phyloP scores from a whole-genome alignment of 177 flowering plant species.

The Vitis hybrid region DNA sequence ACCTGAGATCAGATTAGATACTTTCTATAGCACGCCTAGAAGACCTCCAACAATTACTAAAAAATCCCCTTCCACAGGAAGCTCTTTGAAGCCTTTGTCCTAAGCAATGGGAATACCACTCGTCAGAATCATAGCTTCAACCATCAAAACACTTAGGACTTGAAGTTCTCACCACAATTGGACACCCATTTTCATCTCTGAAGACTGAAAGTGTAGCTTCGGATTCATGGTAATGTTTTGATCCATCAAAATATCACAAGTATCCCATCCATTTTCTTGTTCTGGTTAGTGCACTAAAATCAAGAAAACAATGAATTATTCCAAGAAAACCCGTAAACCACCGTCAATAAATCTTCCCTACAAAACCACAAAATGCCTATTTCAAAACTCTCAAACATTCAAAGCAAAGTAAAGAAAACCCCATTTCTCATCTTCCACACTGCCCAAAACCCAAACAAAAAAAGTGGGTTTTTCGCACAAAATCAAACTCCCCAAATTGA shows the following conservation, averaged over 20 bases:
- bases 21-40: no score
- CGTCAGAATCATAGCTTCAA: no score
- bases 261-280: background rate
- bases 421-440: no score
- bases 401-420: background rate
- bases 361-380: background rate
- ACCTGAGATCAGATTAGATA: no score
- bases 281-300: background rate
- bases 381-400: background rate
- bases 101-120: no score
- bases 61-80: no score
- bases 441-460: background rate
- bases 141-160: no score
- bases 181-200: no score
- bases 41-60: no score
- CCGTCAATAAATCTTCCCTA: background rate
- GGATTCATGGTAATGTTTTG: background rate
- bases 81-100: no score
- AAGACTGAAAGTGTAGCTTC: no score
- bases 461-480: background rate
- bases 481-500: constrained; percentile 1
- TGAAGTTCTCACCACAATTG: no score
- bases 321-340: background rate
- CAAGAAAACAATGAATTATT: background rate
- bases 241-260: background rate